Evolutionary conservation across 768 basidiomycete genomes (phyloP).

Genomic region (Sarcodon sp.): DNA sequence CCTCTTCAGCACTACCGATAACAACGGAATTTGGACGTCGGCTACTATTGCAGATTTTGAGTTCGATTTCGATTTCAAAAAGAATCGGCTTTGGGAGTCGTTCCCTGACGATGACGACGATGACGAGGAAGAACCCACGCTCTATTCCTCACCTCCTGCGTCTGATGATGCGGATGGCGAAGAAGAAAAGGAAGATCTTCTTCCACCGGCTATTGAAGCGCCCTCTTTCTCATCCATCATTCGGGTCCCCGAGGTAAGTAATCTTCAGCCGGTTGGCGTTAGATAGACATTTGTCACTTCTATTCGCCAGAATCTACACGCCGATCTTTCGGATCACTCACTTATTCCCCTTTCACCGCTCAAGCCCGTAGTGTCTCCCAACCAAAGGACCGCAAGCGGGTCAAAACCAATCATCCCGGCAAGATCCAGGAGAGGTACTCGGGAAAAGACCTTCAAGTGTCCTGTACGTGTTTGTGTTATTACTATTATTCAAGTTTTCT

Average conservation of each 20-base stretch:
- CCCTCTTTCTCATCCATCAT: too few species aligned
- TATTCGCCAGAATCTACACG: not conserved
- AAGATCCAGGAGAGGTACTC: constrained; percentile 12
- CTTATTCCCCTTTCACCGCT: not conserved
- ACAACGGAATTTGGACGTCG: too few species aligned
- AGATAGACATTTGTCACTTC: not conserved
- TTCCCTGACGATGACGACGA: not conserved
- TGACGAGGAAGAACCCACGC: too few species aligned
- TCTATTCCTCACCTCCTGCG: not conserved
- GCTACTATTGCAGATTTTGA: not conserved
- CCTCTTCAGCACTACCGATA: too few species aligned
- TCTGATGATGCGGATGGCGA: not conserved
- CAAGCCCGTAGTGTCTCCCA: not conserved
- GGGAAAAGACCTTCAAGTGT: constrained; percentile 36
- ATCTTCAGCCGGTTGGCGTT: too few species aligned
- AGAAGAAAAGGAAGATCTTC: too few species aligned
- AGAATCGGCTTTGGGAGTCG: not conserved
- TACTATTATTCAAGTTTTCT: not conserved
- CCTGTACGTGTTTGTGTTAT: constrained; percentile 23
- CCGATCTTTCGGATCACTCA: not conserved
- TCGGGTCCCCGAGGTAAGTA: too few species aligned
- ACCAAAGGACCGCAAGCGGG: constrained; percentile 1
- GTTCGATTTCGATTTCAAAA: not conserved
- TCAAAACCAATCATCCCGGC: constrained; percentile 6
- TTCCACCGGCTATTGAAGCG: too few species aligned